Evolutionary conservation across 495 filamentous ascomycete species (phyloP).

Genomic region (Thozetella sp.): DNA sequence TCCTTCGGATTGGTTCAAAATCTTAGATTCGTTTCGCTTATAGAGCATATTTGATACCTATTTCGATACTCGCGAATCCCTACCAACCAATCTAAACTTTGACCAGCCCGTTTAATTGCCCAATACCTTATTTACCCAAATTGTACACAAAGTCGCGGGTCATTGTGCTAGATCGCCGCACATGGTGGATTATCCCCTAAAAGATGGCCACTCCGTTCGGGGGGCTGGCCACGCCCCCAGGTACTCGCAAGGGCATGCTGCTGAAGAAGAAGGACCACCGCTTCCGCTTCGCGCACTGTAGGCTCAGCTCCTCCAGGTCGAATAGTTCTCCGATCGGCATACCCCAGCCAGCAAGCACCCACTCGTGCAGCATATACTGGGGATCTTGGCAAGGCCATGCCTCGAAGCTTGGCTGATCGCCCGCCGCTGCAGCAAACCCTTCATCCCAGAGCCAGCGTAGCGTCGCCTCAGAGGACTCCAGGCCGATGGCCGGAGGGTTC

Average conservation of each 20-base stretch:
- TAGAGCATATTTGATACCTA: no score
- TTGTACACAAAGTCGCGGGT: no score
- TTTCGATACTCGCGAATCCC: no score
- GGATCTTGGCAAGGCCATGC: conserved; percentile 8
- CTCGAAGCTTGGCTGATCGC: conserved; percentile 50
- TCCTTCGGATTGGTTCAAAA: no score
- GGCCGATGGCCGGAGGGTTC: conserved; percentile 35
- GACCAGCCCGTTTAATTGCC: no score
- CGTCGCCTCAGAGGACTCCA: conserved; percentile 42
- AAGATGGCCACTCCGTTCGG: conserved; percentile 3
- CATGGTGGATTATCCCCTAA: no score
- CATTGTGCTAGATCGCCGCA: no score
- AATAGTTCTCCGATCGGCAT: conserved; percentile 62
- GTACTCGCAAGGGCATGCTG: conserved; percentile 57
- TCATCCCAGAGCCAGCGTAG: conserved; percentile 51
- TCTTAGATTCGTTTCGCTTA: no score
- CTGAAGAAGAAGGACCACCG: conserved; percentile 56
- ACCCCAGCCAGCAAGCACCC: conserved; percentile 56
- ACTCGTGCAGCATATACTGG: conserved; percentile 27
- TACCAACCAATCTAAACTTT: no score
- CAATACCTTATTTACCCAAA: no score
- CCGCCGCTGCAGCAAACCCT: conserved; percentile 52
- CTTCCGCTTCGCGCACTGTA: conserved; percentile 38
- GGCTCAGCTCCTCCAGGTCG: conserved; percentile 50
- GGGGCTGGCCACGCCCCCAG: conserved; percentile 3